Evolutionary conservation across 139 green algal genomes (phyloP).

Genomic region (Pycnococcus provasolii): DNA sequence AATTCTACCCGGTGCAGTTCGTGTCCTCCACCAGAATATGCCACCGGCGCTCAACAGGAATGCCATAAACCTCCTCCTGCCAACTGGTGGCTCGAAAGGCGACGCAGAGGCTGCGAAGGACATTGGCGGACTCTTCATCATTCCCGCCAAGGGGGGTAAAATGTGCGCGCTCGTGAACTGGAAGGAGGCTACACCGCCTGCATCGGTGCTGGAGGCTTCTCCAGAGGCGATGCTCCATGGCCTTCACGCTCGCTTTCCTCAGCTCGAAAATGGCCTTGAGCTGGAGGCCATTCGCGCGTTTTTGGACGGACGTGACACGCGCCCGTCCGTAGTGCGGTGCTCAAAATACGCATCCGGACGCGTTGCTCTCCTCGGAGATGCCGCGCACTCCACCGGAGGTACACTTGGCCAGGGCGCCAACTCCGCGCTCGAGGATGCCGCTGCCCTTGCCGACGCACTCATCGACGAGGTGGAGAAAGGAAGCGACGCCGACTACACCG

Average conservation of each 20-base stretch:
- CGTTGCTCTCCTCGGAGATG: constrained; percentile 19
- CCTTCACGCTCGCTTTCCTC: background rate
- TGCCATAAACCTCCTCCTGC: background rate
- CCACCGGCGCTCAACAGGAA: background rate
- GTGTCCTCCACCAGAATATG: background rate
- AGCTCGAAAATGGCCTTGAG: background rate
- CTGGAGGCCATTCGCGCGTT: background rate
- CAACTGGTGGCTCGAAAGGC: background rate
- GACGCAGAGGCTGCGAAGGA: background rate
- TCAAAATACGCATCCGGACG: background rate
- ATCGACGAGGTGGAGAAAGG: background rate
- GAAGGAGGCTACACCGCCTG: background rate
- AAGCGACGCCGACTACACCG: background rate
- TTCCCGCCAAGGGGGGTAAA: background rate
- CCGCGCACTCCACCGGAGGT: constrained; percentile 10
- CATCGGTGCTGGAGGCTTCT: too few relatives aligned
- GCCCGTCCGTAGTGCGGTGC: background rate
- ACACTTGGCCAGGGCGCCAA: constrained; percentile 16
- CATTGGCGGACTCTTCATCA: background rate
- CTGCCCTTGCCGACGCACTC: background rate
- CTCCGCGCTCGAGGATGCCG: constrained; percentile 12
- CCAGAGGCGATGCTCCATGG: background rate
- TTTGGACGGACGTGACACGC: background rate
- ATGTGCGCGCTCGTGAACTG: background rate
- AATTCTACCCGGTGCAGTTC: background rate